phyloP scores from a whole-genome alignment of 2,329 filamentous ascomycete genomes.

The Grosmannia huntii region DNA sequence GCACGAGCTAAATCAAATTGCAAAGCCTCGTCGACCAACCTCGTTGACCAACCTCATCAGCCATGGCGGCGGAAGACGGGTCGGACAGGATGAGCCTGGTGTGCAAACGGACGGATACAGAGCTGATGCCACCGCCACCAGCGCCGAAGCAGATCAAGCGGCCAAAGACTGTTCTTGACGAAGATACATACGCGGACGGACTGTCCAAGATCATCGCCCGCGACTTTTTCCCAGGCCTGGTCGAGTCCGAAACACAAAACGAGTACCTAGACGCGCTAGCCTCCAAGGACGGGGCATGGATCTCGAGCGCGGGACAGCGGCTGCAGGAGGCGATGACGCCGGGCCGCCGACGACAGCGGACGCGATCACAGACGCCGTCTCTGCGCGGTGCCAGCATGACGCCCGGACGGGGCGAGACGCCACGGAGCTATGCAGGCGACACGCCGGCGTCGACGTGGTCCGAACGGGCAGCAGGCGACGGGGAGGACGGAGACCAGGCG shows the following conservation, averaged over 20 bases:
- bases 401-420: constrained; percentile 33
- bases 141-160: constrained; percentile 81
- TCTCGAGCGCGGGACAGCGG: constrained; percentile 61
- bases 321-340: constrained; percentile 74
- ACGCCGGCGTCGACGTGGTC: constrained; percentile 51
- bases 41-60: not conserved
- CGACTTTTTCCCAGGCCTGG: constrained; percentile 89
- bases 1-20: not conserved
- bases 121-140: constrained; percentile 81
- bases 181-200: constrained; percentile 84
- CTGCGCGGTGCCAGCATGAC: not conserved
- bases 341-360: constrained; percentile 28
- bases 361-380: not conserved
- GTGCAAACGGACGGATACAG: constrained; percentile 53
- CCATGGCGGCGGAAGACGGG: constrained; percentile 6
- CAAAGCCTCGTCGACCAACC: not conserved
- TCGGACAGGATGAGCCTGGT: constrained; percentile 44
- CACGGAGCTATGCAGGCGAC: constrained; percentile 54
- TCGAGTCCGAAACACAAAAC: constrained; percentile 75
- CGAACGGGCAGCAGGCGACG: not conserved
- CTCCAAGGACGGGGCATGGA: constrained; percentile 76
- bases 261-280: constrained; percentile 89
- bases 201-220: constrained; percentile 89
- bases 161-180: constrained; percentile 75
- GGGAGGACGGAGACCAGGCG: not conserved